Evolutionary conservation across 1,284 basidiomycete genomes (phyloP).

Genomic region (Ceratobasidium sp.): DNA sequence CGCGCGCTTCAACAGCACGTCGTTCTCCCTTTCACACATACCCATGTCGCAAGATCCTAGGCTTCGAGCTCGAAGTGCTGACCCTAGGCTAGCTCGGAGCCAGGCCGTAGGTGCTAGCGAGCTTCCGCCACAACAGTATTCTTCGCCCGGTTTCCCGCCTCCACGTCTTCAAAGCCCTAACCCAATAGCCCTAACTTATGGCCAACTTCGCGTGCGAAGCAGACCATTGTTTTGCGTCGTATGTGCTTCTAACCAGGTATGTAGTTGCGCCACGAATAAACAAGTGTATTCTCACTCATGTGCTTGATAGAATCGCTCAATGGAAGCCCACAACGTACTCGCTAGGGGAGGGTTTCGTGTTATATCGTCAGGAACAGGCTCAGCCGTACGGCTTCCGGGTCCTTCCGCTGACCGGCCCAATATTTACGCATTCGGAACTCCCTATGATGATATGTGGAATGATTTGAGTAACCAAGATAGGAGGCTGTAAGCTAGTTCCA

Average conservation of each 20-base stretch:
- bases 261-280: constrained; percentile 46
- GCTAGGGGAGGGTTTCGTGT: constrained; percentile 89
- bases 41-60: constrained; percentile 38
- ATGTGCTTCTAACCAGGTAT: constrained; percentile 95
- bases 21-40: constrained; percentile 4
- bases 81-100: constrained; percentile 36
- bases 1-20: constrained; percentile 42
- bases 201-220: constrained; percentile 43
- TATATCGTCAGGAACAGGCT: constrained; percentile 94
- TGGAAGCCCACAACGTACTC: constrained; percentile 96
- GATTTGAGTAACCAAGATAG: constrained; percentile 89
- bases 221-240: constrained; percentile 94
- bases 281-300: neutral
- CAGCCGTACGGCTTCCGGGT: constrained; percentile 94
- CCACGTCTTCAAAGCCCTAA: constrained; percentile 39
- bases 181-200: constrained; percentile 32
- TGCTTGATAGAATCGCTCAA: constrained; percentile 87
- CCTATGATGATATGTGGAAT: constrained; percentile 94
- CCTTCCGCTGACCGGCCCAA: constrained; percentile 98
- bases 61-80: constrained; percentile 16
- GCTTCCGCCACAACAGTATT: constrained; percentile 20
- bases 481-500: constrained; percentile 66
- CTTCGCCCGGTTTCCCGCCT: neutral
- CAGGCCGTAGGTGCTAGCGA: constrained; percentile 26
- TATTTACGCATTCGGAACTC: constrained; percentile 97